Percentiles rank a stretch among this genome's conserved stretches.
Evolutionary conservation across 306 rosid genomes (phyloP).

Genomic region (Lathyrus sativus): DNA sequence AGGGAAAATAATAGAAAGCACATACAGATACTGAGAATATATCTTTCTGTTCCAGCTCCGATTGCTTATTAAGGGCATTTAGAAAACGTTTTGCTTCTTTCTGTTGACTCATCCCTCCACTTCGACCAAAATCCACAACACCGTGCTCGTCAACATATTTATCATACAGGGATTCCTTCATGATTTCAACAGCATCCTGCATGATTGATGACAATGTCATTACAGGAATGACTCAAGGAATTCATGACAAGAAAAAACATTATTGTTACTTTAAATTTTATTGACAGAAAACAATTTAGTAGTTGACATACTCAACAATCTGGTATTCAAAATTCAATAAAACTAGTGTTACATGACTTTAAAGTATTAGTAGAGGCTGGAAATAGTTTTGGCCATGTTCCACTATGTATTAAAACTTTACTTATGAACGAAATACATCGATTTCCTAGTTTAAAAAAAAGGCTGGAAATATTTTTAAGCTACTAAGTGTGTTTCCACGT

Average conservation of each 20-base stretch:
- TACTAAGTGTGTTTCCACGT: slow-evolving; percentile 11
- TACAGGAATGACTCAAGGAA: slow-evolving; percentile 32
- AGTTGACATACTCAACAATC: slow-evolving; percentile 7
- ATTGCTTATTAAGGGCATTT: slow-evolving; percentile 87
- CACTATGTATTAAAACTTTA: background rate
- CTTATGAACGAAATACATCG: background rate
- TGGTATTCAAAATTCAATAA: slow-evolving; percentile 7
- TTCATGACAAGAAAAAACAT: slow-evolving; percentile 36
- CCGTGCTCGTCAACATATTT: slow-evolving; percentile 94
- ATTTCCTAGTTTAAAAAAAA: background rate
- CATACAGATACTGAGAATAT: slow-evolving; percentile 76
- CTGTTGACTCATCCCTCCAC: slow-evolving; percentile 99
- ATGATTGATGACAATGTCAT: slow-evolving; percentile 17
- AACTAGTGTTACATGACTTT: background rate
- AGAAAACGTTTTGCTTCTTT: slow-evolving; percentile 93
- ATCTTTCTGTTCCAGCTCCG: slow-evolving; percentile 87
- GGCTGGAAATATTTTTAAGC: slow-evolving; percentile 6
- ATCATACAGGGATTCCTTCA: slow-evolving; percentile 93
- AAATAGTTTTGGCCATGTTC: background rate
- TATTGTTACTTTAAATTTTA: slow-evolving; percentile 19
- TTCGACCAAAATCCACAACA: slow-evolving; percentile 88
- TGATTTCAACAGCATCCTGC: slow-evolving; percentile 98
- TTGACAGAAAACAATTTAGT: slow-evolving; percentile 29
- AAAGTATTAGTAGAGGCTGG: background rate
- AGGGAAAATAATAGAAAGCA: slow-evolving; percentile 13